These are phyloP conservation scores for Plasmopara muralis DNA, from an alignment of 352 stramenopile species.

Conservation along the genomic window DNA sequence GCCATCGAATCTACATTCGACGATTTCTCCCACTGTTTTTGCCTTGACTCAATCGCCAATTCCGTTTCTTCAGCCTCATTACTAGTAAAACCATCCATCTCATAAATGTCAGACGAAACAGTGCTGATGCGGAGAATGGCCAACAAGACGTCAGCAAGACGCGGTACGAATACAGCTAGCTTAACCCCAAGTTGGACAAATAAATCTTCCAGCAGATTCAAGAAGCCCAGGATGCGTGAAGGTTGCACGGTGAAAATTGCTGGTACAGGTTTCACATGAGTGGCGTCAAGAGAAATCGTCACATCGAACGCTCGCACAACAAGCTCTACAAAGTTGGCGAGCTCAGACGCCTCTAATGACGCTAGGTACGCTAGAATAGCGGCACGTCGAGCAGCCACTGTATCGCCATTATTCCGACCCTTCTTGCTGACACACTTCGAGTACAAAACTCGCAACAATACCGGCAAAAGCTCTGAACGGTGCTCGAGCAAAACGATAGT, in stretches of 20 bases:
- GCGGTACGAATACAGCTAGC: constrained; percentile 70
- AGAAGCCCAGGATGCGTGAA: constrained; percentile 81
- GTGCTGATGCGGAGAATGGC: constrained; percentile 61
- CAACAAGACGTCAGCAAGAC: constrained; percentile 68
- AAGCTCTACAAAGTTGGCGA: constrained; percentile 84
- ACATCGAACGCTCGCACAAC: constrained; percentile 85
- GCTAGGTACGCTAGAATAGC: constrained; percentile 88
- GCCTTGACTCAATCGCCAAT: constrained; percentile 17
- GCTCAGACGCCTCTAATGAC: constrained; percentile 60
- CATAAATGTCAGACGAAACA: constrained; percentile 17
- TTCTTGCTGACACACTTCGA: constrained; percentile 87
- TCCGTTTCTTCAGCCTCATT: constrained; percentile 12
- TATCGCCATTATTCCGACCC: constrained; percentile 75
- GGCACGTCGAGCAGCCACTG: constrained; percentile 76
- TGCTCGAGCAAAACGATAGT: constrained; percentile 77
- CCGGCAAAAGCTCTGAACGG: constrained; percentile 63
- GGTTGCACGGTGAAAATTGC: constrained; percentile 52
- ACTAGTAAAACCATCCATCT: constrained; percentile 17
- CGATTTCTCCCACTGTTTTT: constrained; percentile 10
- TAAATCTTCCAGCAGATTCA: constrained; percentile 87
- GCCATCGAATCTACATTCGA: constrained; percentile 8
- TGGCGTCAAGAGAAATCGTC: constrained; percentile 24
- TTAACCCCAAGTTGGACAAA: constrained; percentile 83
- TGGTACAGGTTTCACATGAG: constrained; percentile 20
- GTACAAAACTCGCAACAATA: constrained; percentile 87